Percentiles rank a stretch among this genome's conserved stretches.
phyloP scores from a whole-genome alignment of 371 early-diverging fungal species.

The Dipsacomyces acuminosporus region DNA sequence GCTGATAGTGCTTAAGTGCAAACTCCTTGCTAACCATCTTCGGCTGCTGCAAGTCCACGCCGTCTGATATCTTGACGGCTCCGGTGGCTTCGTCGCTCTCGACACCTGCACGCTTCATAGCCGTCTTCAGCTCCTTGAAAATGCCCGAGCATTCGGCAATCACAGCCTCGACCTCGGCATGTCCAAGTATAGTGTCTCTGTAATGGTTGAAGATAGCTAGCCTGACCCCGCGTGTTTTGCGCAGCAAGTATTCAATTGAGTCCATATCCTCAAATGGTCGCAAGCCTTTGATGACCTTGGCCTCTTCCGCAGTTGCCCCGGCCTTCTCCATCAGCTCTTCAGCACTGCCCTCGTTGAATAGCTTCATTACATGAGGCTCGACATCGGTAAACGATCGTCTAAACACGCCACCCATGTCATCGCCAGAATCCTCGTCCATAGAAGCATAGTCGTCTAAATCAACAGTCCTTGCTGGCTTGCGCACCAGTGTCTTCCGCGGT shows the following conservation, averaged over 20 bases:
- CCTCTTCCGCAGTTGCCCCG: slow-evolving; percentile 59
- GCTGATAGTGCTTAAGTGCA: slow-evolving; percentile 83
- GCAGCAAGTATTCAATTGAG: slow-evolving; percentile 52
- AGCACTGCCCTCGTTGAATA: slow-evolving; percentile 60
- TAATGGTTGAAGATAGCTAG: slow-evolving; percentile 58
- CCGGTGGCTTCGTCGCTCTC: slow-evolving; percentile 39
- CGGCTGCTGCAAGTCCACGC: slow-evolving; percentile 30
- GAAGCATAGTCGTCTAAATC: neutral
- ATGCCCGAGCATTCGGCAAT: slow-evolving; percentile 58
- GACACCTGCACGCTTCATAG: slow-evolving; percentile 28
- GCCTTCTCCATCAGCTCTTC: slow-evolving; percentile 63
- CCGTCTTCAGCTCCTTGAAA: slow-evolving; percentile 47
- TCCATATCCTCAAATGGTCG: slow-evolving; percentile 63
- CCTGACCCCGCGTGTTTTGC: slow-evolving; percentile 55
- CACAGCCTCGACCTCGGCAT: slow-evolving; percentile 66
- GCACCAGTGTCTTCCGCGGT: neutral
- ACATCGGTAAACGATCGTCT: slow-evolving; percentile 32
- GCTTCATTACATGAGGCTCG: slow-evolving; percentile 53
- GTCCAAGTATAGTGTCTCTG: slow-evolving; percentile 62
- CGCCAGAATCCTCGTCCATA: slow-evolving; percentile 18
- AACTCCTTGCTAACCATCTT: slow-evolving; percentile 46
- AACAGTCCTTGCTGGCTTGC: neutral
- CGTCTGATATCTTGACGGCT: slow-evolving; percentile 38
- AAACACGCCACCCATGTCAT: slow-evolving; percentile 2
- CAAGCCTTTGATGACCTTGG: slow-evolving; percentile 52